phyloP scores from a whole-genome alignment of 768 basidiomycete species.

The Mycena latifolia region DNA sequence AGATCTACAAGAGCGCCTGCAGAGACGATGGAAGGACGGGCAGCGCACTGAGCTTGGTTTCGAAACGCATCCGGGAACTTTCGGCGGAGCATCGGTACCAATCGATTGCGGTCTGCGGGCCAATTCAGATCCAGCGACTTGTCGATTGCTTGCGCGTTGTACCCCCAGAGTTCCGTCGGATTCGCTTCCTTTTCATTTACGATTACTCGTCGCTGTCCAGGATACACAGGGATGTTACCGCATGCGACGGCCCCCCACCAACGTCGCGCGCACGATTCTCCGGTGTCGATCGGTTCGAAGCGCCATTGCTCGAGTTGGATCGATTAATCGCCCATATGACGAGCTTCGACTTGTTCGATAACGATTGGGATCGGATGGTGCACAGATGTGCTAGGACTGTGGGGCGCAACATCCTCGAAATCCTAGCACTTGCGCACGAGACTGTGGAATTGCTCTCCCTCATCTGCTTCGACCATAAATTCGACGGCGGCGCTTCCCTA shows the following conservation, averaged over 20 bases:
- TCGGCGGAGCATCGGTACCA: constrained; percentile 18
- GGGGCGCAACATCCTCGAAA: neutral
- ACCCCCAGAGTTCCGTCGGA: constrained; percentile 7
- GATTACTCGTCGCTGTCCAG: neutral
- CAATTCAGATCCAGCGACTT: constrained; percentile 1
- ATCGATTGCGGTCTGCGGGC: constrained; percentile 14
- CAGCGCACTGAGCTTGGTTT: constrained; percentile 3
- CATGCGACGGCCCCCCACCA: neutral
- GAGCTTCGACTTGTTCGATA: too few relatives aligned
- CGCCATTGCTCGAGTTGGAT: too few relatives aligned
- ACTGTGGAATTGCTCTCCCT: constrained; percentile 13
- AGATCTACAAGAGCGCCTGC: constrained; percentile 7
- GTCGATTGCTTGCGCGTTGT: neutral
- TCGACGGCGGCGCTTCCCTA: too few relatives aligned
- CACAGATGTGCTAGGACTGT: neutral
- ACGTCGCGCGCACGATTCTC: too few relatives aligned
- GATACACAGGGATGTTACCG: neutral
- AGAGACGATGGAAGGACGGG: constrained; percentile 12
- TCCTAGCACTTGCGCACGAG: neutral
- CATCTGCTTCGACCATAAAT: neutral
- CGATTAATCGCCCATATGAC: too few relatives aligned
- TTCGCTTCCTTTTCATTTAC: constrained; percentile 11
- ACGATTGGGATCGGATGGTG: too few relatives aligned
- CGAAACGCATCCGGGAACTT: constrained; percentile 1
- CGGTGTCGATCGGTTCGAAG: too few relatives aligned